A percentile compares a stretch with the other conserved stretches of the same genome.
These are phyloP conservation scores for Auriscalpium microsporum DNA, from an alignment of 768 basidiomycete species.

Conservation along the genomic window DNA sequence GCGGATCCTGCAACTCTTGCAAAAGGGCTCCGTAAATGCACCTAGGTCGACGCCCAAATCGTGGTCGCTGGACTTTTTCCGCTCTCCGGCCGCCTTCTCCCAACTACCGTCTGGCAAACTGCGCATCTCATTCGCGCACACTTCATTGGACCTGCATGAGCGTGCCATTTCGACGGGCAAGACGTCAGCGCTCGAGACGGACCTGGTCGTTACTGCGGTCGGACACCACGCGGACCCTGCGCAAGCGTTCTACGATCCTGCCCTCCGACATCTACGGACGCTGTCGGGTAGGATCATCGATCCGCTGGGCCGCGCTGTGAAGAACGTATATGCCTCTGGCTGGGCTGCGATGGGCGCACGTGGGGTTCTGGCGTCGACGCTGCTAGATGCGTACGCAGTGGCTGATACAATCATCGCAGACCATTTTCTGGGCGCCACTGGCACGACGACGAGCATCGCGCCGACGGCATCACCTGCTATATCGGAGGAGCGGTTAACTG, in stretches of 20 bases:
- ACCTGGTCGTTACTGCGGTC: slow-evolving; percentile 78
- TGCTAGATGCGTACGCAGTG: slow-evolving; percentile 84
- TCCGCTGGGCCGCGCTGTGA: slow-evolving; percentile 26
- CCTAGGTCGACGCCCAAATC: slow-evolving; percentile 49
- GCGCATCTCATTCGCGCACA: slow-evolving; percentile 52
- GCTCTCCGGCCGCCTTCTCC: slow-evolving; percentile 49
- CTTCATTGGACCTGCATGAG: slow-evolving; percentile 41
- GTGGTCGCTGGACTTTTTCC: slow-evolving; percentile 80
- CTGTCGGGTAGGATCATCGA: slow-evolving; percentile 41
- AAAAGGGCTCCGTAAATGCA: slow-evolving; percentile 48
- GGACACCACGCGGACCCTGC: slow-evolving; percentile 73
- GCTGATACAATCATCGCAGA: slow-evolving; percentile 67
- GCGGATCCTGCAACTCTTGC: slow-evolving; percentile 56
- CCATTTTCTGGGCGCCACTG: slow-evolving; percentile 21
- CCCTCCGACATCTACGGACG: slow-evolving; percentile 48
- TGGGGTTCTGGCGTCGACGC: slow-evolving; percentile 86
- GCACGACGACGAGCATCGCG: not conserved
- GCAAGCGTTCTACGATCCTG: slow-evolving; percentile 49
- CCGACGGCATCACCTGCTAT: not conserved
- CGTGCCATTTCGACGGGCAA: slow-evolving; percentile 49
- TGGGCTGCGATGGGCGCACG: slow-evolving; percentile 91
- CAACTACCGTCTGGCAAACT: slow-evolving; percentile 11
- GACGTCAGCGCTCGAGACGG: slow-evolving; percentile 47
- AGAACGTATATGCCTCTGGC: slow-evolving; percentile 81
- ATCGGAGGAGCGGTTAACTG: slow-evolving; percentile 15